Percentiles rank a stretch among this genome's conserved stretches.
Conservation (phyloP, 371 early-diverging fungal species). For the Furculomyces boomerangus region DNA sequence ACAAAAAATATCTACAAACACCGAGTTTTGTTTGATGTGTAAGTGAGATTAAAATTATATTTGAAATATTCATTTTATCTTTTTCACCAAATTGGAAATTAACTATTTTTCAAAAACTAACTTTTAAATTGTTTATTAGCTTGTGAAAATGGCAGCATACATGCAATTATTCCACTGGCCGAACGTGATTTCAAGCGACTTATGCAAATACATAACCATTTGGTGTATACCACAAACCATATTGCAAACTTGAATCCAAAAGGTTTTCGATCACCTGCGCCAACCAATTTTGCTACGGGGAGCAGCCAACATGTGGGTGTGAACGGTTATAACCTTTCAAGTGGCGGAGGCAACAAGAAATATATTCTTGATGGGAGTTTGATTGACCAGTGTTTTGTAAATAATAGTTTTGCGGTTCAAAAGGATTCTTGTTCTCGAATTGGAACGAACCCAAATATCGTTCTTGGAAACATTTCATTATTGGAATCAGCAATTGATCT, state of each 20-base stretch:
- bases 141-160: slow-evolving; percentile 7
- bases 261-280: slow-evolving; percentile 41
- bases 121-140: too few relatives aligned
- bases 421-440: slow-evolving; percentile 72
- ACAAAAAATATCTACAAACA: slow-evolving; percentile 5
- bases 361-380: slow-evolving; percentile 68
- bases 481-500: slow-evolving; percentile 46
- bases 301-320: slow-evolving; percentile 28
- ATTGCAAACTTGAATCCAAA: slow-evolving; percentile 85
- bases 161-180: slow-evolving; percentile 44
- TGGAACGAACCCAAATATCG: slow-evolving; percentile 60
- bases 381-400: slow-evolving; percentile 43
- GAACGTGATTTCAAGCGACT: slow-evolving; percentile 34
- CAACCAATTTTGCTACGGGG: slow-evolving; percentile 30
- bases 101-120: too few relatives aligned
- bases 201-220: background rate
- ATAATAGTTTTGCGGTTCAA: slow-evolving; percentile 48
- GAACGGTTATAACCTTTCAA: background rate
- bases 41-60: background rate
- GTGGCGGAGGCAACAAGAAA: background rate
- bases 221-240: slow-evolving; percentile 21
- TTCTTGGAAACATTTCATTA: slow-evolving; percentile 68
- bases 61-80: background rate
- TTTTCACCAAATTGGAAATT: slow-evolving; percentile 1
- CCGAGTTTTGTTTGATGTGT: background rate